These are phyloP conservation scores for Blumeriella jaapii DNA, from an alignment of 2,329 filamentous ascomycete genomes.

Conservation along the genomic window DNA sequence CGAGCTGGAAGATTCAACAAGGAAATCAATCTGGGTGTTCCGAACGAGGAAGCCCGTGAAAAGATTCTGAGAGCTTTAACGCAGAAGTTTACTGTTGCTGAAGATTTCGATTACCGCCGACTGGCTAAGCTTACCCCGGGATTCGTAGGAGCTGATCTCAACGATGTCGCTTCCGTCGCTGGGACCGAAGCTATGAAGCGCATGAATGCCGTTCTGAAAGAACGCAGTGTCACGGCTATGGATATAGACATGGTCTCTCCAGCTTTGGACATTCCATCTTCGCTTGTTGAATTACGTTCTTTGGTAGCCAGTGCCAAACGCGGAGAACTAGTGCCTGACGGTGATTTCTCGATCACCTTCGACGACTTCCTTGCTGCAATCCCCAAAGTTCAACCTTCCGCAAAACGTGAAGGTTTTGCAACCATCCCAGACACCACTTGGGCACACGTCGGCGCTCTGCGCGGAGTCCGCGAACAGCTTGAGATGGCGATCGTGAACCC, in stretches of 20 bases:
- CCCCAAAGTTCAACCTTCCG: conserved; percentile 64
- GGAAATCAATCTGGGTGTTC: conserved; percentile 80
- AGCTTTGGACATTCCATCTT: conserved; percentile 13
- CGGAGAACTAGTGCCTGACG: conserved; percentile 38
- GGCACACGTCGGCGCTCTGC: conserved; percentile 79
- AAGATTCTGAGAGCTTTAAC: conserved; percentile 69
- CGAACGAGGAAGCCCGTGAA: conserved; percentile 65
- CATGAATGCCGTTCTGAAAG: conserved; percentile 26
- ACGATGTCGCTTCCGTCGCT: conserved; percentile 42
- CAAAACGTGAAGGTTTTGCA: conserved; percentile 87
- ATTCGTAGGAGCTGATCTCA: conserved; percentile 84
- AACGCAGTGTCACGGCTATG: conserved; percentile 23
- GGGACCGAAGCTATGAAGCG: conserved; percentile 29
- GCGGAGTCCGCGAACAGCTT: conserved; percentile 68
- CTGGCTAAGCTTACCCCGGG: conserved; percentile 81
- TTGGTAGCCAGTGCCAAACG: conserved; percentile 44
- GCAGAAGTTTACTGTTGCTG: conserved; percentile 48
- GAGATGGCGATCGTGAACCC: conserved; percentile 79
- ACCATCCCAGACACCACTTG: conserved; percentile 90
- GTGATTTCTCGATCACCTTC: conserved; percentile 49
- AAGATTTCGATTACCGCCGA: conserved; percentile 59
- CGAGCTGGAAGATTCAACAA: conserved; percentile 68
- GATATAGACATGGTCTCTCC: conserved; percentile 22
- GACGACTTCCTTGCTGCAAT: conserved; percentile 64
- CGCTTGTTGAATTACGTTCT: conserved; percentile 35